These are phyloP conservation scores for Yueomyces sp. DNA, from an alignment of 1,139 yeast species.

Conservation along the genomic window DNA sequence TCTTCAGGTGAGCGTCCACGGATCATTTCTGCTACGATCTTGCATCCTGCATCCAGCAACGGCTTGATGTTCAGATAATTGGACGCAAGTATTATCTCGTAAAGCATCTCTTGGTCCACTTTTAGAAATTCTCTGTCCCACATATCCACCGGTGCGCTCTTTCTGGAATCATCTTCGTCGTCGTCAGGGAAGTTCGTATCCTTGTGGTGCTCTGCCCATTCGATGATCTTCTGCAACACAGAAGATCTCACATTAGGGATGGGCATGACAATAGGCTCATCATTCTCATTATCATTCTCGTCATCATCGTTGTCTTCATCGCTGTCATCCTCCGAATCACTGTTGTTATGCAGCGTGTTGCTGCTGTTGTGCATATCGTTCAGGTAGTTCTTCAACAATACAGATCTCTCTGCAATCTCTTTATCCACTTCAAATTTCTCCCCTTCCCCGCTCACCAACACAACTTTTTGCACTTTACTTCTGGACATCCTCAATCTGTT, in stretches of 20 bases:
- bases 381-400: constrained; percentile 81
- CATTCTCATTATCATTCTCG: constrained; percentile 43
- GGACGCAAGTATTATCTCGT: constrained; percentile 91
- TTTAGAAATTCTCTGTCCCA: constrained; percentile 96
- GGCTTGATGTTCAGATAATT: constrained; percentile 92
- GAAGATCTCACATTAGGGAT: constrained; percentile 82
- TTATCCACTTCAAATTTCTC: constrained; percentile 65
- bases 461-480: constrained; percentile 25
- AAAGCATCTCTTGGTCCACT: constrained; percentile 97
- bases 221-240: constrained; percentile 81
- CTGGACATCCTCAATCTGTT: not conserved
- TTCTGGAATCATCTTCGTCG: constrained; percentile 72
- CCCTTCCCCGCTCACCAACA: constrained; percentile 60
- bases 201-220: constrained; percentile 96
- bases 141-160: constrained; percentile 76
- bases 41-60: constrained; percentile 87
- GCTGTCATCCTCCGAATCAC: constrained; percentile 14
- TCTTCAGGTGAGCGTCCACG: constrained; percentile 94
- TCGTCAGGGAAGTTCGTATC: constrained; percentile 69
- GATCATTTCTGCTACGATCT: constrained; percentile 96
- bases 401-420: constrained; percentile 82
- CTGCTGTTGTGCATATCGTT: constrained; percentile 50
- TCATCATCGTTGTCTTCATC: constrained; percentile 27
- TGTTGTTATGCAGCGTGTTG: constrained; percentile 38
- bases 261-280: constrained; percentile 67